Evolutionary conservation across 257 asterid genomes (phyloP), one percentile per base, ranked within the genome.

Genomic region (Paulownia fortunei): DNA sequence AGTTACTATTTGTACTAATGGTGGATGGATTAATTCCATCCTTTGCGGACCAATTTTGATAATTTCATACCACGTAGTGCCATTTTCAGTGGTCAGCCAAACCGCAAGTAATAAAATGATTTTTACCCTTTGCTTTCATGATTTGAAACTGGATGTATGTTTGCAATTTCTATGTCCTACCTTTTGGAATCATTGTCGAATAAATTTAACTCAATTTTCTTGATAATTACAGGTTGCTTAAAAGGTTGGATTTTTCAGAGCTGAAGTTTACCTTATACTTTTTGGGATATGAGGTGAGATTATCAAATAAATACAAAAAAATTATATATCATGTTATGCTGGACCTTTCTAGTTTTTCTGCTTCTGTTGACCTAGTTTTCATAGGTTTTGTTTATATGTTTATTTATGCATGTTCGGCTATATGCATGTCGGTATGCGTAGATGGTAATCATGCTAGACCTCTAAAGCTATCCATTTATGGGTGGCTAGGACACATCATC

Each of bases 211-310:
- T 42, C 11, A n/a, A 2, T 26, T 73, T 64, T 58, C 49, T 61
- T 63, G 13, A 41, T 72, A 36, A 13, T 70, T 74, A 11, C 86
- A 96, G 98, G 79, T 84, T 96, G 93, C 96, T 96, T 60, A 96
- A 96, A 80, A 89, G 97, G 84, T 80, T 96, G 87, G 98, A 96
- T 86, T 92, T 93, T 79, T 82, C 88, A 23, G 98, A 90, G 77
- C 32, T 92, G 89, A 92, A 96, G 86, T 93, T 92, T 72, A 86
- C 89, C 56, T 83, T 96, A 55, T 93, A 93, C 79, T 92, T 96
- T 83, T 36, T 96, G 89, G 98, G 98, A 69, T 92, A 88, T 55
- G 97, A 90, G 98, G 99, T 93, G 60, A 68, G 56, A 60, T 64
- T n/a, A 69, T 69, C 27, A 39, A 69, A 49, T 67, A 12, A 39